Base-by-base conservation (phyloP, 257 asterid genomes). In the Scutellaria barbata region DNA sequence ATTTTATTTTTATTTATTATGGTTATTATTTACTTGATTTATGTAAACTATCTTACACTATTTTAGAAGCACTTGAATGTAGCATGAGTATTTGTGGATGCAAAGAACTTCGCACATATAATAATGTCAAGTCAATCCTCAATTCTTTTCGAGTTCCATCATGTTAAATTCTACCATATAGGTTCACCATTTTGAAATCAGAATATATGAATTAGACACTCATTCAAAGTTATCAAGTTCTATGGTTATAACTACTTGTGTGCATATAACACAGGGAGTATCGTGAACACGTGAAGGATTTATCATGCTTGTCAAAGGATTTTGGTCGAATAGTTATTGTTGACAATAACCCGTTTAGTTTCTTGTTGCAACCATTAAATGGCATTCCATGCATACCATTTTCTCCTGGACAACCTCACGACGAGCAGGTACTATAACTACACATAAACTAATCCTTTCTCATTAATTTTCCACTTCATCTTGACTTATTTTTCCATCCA, bases 281-380 rank as follows among this genome's bases (percentile, higher is more conserved):
- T 50, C 87, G 95, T 33, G 97, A 91, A 76, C 96, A 94, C 51
- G 97, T 94, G 66, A 94, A 94, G 81, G 97, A 94, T 71, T 82
- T 94, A 71, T 79, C 88, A 8, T 74, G 90, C 84, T 74, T 91
- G 81, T 84, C 99, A 16, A 85, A 85, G 74, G 95, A 94, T 71
- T 55, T 91, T 18, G 66, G 87, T 64, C 85, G 96, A 75, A 81
- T 74, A 55, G 99, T 94, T 48, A 87, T 91, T 66, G 99, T 94
- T 45, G 99, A 94, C 85, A 94, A 94, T 77, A 89, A 94, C 75
- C 97, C 99, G 2, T 94, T 91, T 73, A 94, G 99, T 82, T 94
- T 94, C 88, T 76, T 94, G 75, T 77, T 90, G 83, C 99, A 94
- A 82, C 99, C 99, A 52, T 70, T 84, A 48, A 94, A 94, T 70